Evolutionary conservation across 306 rosid genomes (phyloP).

Genomic region (Lupinus albus): DNA sequence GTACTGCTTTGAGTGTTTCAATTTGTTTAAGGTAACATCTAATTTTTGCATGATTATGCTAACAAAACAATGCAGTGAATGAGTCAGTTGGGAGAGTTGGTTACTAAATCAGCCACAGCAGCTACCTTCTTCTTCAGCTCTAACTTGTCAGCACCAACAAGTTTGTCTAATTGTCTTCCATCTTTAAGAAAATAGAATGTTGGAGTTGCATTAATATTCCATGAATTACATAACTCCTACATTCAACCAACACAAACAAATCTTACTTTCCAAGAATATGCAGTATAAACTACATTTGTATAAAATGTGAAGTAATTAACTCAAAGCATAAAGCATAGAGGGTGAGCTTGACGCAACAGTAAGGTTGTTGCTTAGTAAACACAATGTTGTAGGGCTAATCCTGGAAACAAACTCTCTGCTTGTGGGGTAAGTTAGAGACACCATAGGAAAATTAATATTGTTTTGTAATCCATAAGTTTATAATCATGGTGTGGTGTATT

Average conservation of each 20-base stretch:
- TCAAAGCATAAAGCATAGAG: no score
- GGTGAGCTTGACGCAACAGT: no score
- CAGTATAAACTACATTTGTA: conserved; percentile 12
- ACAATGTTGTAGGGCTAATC: no score
- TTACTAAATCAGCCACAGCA: conserved; percentile 44
- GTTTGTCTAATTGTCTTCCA: conserved; percentile 52
- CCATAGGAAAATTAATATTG: background rate
- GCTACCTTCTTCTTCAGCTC: conserved; percentile 13
- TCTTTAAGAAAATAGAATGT: conserved; percentile 70
- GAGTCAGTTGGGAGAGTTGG: conserved; percentile 30
- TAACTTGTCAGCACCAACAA: background rate
- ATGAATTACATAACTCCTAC: conserved; percentile 68
- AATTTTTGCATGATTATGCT: background rate
- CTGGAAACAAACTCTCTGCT: no score
- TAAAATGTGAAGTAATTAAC: background rate
- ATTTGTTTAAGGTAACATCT: background rate
- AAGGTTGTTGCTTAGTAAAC: no score
- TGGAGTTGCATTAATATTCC: conserved; percentile 76
- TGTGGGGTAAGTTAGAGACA: background rate
- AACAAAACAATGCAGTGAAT: background rate
- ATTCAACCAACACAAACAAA: background rate
- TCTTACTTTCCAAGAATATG: background rate
- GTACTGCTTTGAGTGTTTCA: background rate
- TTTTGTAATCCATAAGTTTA: background rate
- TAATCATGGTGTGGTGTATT: conserved; percentile 5